Conservation (phyloP, 1,284 basidiomycete genomes). For the Microbotryomycetes sp. region DNA sequence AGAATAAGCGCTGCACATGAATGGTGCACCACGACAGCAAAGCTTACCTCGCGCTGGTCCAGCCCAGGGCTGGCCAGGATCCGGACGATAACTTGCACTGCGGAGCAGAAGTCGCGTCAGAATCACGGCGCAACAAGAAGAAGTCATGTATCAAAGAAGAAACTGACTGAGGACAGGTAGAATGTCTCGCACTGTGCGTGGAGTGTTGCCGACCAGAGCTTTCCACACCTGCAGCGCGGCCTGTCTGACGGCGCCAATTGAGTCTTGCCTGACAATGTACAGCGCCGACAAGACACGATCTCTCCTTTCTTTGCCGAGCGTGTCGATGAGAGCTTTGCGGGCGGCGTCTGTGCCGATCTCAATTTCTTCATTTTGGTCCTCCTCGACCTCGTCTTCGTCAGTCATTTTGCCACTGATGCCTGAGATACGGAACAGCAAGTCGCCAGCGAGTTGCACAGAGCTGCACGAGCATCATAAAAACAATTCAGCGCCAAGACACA, state of each 20-base stretch:
- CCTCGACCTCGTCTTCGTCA: conserved; percentile 55
- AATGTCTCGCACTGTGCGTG: conserved; percentile 76
- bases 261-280: conserved; percentile 91
- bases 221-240: conserved; percentile 98
- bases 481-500: neutral
- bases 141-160: neutral
- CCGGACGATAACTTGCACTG: conserved; percentile 52
- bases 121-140: neutral
- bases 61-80: conserved; percentile 69
- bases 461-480: conserved; percentile 44
- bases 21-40: conserved; percentile 7
- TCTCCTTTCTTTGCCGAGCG: conserved; percentile 79
- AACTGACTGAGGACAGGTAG: conserved; percentile 73
- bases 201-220: conserved; percentile 76
- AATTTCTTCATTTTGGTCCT: conserved; percentile 56
- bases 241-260: conserved; percentile 81
- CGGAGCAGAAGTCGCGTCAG: neutral
- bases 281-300: conserved; percentile 85
- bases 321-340: conserved; percentile 74
- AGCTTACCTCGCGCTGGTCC: conserved; percentile 81
- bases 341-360: conserved; percentile 63
- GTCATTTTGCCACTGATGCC: conserved; percentile 90
- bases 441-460: conserved; percentile 93
- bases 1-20: neutral
- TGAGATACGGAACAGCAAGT: conserved; percentile 94